Conservation (phyloP, 208 protist species). For the Trypanosoma scelopori region DNA sequence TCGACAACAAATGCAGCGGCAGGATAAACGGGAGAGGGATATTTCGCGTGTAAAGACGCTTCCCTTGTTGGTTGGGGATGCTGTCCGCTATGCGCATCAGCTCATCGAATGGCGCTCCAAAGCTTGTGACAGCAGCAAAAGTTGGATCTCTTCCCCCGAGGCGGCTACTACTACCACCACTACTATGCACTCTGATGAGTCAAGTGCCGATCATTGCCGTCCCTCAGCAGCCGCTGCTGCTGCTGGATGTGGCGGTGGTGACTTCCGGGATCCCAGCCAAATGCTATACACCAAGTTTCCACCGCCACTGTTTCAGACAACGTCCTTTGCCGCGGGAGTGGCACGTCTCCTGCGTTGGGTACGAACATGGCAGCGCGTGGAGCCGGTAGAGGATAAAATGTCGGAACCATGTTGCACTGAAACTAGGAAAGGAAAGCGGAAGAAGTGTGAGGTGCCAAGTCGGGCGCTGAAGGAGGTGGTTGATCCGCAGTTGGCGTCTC, state of each 20-base stretch:
- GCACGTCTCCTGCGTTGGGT: slow-evolving; percentile 76
- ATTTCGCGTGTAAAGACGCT: slow-evolving; percentile 21
- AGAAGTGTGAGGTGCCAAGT: neutral
- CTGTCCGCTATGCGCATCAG: slow-evolving; percentile 35
- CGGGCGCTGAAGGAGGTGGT: neutral
- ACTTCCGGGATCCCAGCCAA: slow-evolving; percentile 15
- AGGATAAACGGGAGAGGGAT: slow-evolving; percentile 11
- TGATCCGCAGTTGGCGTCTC: neutral
- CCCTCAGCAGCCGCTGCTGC: slow-evolving; percentile 1
- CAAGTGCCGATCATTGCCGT: neutral
- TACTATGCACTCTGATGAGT: neutral
- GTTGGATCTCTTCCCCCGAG: neutral
- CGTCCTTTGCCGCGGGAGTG: slow-evolving; percentile 63
- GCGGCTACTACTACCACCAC: neutral
- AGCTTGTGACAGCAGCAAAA: slow-evolving; percentile 2
- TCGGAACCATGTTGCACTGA: neutral
- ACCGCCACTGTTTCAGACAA: slow-evolving; percentile 68
- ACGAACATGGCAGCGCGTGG: slow-evolving; percentile 51
- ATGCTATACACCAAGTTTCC: slow-evolving; percentile 72
- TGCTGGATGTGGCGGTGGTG: slow-evolving; percentile 4
- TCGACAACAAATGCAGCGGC: neutral
- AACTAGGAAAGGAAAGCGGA: neutral
- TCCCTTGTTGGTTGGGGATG: slow-evolving; percentile 38
- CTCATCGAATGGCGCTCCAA: slow-evolving; percentile 20
- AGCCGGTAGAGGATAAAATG: slow-evolving; percentile 2